Evolutionary conservation across 2,329 filamentous ascomycete species (phyloP).

Genomic region (Verticillium nubilum): DNA sequence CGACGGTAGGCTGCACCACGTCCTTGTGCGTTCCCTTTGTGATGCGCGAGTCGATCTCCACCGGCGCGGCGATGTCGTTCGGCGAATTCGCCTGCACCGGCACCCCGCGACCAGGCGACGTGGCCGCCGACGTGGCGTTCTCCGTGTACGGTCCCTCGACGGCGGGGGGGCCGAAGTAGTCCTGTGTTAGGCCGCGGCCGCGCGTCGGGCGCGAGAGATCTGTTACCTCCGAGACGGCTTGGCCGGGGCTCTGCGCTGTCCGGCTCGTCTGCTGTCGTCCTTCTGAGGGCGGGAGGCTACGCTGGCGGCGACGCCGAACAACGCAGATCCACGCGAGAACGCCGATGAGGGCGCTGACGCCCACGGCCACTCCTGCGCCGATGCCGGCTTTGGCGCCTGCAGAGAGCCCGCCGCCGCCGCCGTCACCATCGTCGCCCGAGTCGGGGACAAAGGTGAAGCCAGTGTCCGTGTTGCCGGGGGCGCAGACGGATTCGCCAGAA

Average conservation of each 20-base stretch:
- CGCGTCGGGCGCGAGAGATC: conserved; percentile 17
- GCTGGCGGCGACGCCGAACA: conserved; percentile 27
- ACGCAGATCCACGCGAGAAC: conserved; percentile 42
- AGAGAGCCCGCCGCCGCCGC: conserved; percentile 26
- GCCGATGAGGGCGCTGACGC: conserved; percentile 34
- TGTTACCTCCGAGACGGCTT: conserved; percentile 25
- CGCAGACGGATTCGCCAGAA: conserved; percentile 31
- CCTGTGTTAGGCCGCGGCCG: conserved; percentile 25
- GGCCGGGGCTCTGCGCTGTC: not conserved
- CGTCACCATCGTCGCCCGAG: conserved; percentile 19
- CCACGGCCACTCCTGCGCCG: conserved; percentile 45
- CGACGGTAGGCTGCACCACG: conserved; percentile 5
- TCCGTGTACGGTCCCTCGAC: conserved; percentile 39
- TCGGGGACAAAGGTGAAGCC: not conserved
- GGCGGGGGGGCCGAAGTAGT: conserved; percentile 40
- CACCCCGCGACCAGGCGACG: conserved; percentile 32
- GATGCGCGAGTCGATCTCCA: conserved; percentile 45
- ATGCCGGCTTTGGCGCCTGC: conserved; percentile 51
- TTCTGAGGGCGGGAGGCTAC: conserved; percentile 8
- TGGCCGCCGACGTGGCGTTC: conserved; percentile 16
- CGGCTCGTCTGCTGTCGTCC: conserved; percentile 1
- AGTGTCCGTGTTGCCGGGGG: conserved; percentile 18
- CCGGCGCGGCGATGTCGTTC: conserved; percentile 42
- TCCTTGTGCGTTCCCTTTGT: conserved; percentile 11
- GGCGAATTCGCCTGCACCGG: conserved; percentile 39